These are phyloP conservation scores for Medicago truncatula DNA, from an alignment of 306 rosid genomes.

Conservation along the genomic window DNA sequence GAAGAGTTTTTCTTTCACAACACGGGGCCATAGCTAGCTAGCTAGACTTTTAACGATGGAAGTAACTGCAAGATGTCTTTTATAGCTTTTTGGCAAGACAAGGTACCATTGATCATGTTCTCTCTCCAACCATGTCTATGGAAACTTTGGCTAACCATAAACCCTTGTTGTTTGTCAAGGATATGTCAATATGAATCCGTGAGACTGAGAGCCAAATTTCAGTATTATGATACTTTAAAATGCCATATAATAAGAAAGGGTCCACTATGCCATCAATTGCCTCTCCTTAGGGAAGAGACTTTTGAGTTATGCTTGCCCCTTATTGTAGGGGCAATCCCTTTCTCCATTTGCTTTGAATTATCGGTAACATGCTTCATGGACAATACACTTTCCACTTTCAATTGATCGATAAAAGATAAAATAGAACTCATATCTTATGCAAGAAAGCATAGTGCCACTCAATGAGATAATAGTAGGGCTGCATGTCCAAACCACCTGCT, in stretches of 20 bases:
- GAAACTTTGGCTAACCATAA: too few species aligned
- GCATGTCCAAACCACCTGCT: too few species aligned
- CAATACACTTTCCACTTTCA: constrained; percentile 36
- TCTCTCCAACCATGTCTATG: background rate
- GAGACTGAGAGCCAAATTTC: too few species aligned
- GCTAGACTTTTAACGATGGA: constrained; percentile 31
- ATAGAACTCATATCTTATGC: background rate
- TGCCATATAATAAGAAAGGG: background rate
- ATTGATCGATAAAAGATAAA: background rate
- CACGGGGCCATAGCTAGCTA: constrained; percentile 34
- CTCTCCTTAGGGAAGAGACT: background rate
- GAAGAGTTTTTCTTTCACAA: background rate
- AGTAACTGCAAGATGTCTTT: constrained; percentile 31
- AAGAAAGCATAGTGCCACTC: too few species aligned
- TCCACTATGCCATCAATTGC: background rate
- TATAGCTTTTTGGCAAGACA: constrained; percentile 43
- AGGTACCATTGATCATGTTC: background rate
- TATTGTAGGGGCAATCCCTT: background rate
- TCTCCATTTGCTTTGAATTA: too few species aligned
- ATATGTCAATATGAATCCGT: too few species aligned
- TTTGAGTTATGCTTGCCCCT: background rate
- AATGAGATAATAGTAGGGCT: too few species aligned
- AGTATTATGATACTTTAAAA: background rate
- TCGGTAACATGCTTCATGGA: background rate
- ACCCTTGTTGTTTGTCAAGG: too few species aligned